Evolutionary conservation across 2,329 filamentous ascomycete genomes (phyloP).

Genomic region (Alternaria consortialis): DNA sequence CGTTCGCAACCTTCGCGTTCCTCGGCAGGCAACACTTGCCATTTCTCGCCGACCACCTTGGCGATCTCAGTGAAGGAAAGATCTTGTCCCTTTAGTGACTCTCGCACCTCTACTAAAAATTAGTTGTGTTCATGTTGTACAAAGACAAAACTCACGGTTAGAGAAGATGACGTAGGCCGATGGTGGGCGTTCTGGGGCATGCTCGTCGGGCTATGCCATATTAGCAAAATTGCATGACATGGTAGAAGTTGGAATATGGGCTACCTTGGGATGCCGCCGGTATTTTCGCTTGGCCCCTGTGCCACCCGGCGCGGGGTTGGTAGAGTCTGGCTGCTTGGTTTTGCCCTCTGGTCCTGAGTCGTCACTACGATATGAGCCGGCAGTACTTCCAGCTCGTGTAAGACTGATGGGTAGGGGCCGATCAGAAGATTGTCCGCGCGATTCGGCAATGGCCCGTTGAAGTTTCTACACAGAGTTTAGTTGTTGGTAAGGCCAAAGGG

Average conservation of each 20-base stretch:
- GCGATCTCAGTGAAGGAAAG: slow-evolving; percentile 85
- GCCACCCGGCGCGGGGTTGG: slow-evolving; percentile 45
- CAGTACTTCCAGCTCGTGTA: slow-evolving; percentile 60
- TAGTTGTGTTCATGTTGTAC: slow-evolving; percentile 17
- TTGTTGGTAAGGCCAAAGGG: not conserved
- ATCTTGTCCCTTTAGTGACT: slow-evolving; percentile 78
- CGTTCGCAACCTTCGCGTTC: slow-evolving; percentile 78
- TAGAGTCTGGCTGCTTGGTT: slow-evolving; percentile 55
- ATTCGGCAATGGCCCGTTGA: slow-evolving; percentile 82
- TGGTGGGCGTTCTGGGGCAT: slow-evolving; percentile 80
- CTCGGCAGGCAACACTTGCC: slow-evolving; percentile 73
- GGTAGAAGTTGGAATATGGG: slow-evolving; percentile 3
- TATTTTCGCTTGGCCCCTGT: slow-evolving; percentile 73
- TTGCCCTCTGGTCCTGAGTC: slow-evolving; percentile 59
- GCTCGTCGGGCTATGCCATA: slow-evolving; percentile 70
- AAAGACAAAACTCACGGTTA: slow-evolving; percentile 68
- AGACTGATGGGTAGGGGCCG: slow-evolving; percentile 49
- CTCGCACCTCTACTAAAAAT: slow-evolving; percentile 70
- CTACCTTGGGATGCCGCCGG: slow-evolving; percentile 77
- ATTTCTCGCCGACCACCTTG: slow-evolving; percentile 81
- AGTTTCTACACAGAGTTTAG: slow-evolving; percentile 67
- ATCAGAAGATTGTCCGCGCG: slow-evolving; percentile 62
- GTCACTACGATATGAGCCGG: slow-evolving; percentile 65
- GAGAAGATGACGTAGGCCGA: slow-evolving; percentile 89
- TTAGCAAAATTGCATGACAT: slow-evolving; percentile 23